phyloP scores from a whole-genome alignment of 495 filamentous ascomycete genomes.

The Penicillium egyptiacum region DNA sequence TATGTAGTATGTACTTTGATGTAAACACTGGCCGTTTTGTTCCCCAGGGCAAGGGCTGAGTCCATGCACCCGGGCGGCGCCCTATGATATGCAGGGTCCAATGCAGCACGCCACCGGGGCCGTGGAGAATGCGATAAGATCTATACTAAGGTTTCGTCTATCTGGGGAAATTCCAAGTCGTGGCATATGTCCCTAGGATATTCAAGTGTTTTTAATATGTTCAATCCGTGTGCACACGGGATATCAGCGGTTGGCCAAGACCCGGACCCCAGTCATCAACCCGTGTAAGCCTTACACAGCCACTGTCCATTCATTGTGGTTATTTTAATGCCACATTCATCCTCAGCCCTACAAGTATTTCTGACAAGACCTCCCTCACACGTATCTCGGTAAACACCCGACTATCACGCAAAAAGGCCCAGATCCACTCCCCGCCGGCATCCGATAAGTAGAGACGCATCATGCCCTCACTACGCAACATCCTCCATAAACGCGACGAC shows the following conservation, averaged over 20 bases:
- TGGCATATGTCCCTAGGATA: not conserved
- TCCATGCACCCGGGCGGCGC: constrained; percentile 2
- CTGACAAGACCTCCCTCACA: not conserved
- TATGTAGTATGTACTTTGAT: not conserved
- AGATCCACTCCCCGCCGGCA: constrained; percentile 4
- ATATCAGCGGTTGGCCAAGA: constrained; percentile 12
- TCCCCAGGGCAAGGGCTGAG: not conserved
- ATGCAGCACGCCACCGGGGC: constrained; percentile 11
- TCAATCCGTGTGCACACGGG: not conserved
- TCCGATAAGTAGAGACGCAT: constrained; percentile 16
- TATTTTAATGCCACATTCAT: not conserved
- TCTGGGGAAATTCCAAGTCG: not conserved
- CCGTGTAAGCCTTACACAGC: not conserved
- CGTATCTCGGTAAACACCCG: not conserved
- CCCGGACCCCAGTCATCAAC: constrained; percentile 2
- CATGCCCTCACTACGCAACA: constrained; percentile 69
- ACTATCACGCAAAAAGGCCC: constrained; percentile 1
- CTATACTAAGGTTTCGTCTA: not conserved
- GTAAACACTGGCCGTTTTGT: constrained; percentile 8
- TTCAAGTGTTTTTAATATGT: not conserved
- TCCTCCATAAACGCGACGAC: constrained; percentile 73
- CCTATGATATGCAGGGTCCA: constrained; percentile 18
- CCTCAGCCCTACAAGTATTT: not conserved
- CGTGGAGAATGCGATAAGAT: constrained; percentile 13
- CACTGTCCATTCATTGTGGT: not conserved